Base-by-base conservation (phyloP, 75 land plant genomes). In the Azolla pinnata region DNA sequence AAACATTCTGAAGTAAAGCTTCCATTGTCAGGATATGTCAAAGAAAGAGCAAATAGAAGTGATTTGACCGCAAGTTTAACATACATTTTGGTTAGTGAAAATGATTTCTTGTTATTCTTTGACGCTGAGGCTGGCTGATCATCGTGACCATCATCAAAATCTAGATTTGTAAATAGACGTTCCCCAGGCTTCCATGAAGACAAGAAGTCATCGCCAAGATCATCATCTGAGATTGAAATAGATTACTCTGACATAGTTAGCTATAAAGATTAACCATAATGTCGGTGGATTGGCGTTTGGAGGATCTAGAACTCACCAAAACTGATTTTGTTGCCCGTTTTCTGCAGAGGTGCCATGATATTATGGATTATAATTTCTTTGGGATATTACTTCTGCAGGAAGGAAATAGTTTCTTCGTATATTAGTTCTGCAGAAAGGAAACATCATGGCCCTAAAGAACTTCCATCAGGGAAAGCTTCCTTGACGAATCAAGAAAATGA, bases 141-240 rank as follows among this genome's bases (percentile, higher is more conserved):
- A 27, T n/a, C n/a, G n/a, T n/a, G n/a, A 46, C 21, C 49, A 14
- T 46, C 49, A 18, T 54, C 65, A 50, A 62, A 62, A 32, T 62
- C 56, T 23, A 62, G 25, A 21, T 8, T 26, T 0, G 56, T 7
- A 31, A 50, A 29, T 28, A n/a, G n/a, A n/a, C n/a, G 18, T 33
- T 33, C 28, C 26, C 56, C 51, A 19, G 65, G 65, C 65, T 62
- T 62, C 65, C 65, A 62, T 30, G 65, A 62, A 54, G 56, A 29
- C 5, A 62, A 42, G 31, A 62, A 62, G 31, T 62, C 65, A 7
- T 62, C 65, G 18, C 40, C 56, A 9, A 62, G 33, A 29, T 62
- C 65, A 31, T 62, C 65, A 28, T 62, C 65, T 62, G 33, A 1
- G 34, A 33, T n/a, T n/a, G 5, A 44, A 19, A 59, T 44, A 59